phyloP scores from a whole-genome alignment of 2,329 filamentous ascomycete genomes.

The Ilyonectria destructans region DNA sequence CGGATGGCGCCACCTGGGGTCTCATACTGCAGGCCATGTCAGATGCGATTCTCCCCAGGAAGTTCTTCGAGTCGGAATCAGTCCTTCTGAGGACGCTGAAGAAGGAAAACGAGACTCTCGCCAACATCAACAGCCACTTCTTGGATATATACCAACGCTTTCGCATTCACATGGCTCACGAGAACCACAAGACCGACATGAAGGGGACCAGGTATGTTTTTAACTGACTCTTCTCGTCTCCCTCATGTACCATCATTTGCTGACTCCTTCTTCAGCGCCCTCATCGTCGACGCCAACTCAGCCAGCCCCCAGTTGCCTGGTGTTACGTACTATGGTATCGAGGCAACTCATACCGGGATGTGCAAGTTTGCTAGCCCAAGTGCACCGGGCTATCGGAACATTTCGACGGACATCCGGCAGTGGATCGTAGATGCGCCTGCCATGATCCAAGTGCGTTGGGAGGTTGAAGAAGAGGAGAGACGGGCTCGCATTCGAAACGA shows the following conservation, averaged over 20 bases:
- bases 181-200: constrained; percentile 80
- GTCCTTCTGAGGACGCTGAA: constrained; percentile 81
- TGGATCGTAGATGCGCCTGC: constrained; percentile 70
- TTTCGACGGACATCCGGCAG: constrained; percentile 65
- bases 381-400: constrained; percentile 75
- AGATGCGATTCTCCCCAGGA: constrained; percentile 75
- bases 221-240: not conserved
- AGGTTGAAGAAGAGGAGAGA: constrained; percentile 71
- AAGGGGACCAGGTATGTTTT: constrained; percentile 70
- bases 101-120: constrained; percentile 80
- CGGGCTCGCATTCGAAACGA: constrained; percentile 61
- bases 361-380: constrained; percentile 78
- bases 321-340: constrained; percentile 82
- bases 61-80: constrained; percentile 77
- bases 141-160: constrained; percentile 80
- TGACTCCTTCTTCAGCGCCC: constrained; percentile 53
- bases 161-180: constrained; percentile 83
- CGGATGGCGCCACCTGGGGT: constrained; percentile 79
- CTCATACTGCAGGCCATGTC: constrained; percentile 78
- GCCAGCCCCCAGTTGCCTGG: constrained; percentile 80
- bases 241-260: not conserved
- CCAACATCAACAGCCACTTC: constrained; percentile 83
- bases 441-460: constrained; percentile 72
- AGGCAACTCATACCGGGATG: constrained; percentile 80
- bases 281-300: constrained; percentile 80